These are phyloP conservation scores for Phytopythium boreale DNA, from an alignment of 352 stramenopile species.

Conservation along the genomic window DNA sequence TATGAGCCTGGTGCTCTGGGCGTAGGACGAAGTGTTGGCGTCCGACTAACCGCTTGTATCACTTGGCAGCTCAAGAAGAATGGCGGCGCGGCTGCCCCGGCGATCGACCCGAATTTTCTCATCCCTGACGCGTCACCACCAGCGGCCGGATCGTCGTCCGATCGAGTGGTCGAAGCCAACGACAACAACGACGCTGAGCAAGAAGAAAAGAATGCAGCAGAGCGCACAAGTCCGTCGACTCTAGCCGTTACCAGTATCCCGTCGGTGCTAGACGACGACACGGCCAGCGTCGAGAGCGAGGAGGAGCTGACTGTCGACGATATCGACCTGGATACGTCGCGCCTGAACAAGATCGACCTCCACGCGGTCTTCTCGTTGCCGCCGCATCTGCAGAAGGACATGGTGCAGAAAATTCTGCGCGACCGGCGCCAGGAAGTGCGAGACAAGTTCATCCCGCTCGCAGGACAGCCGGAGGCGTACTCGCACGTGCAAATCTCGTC, in stretches of 20 bases:
- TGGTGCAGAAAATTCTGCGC: conserved; percentile 87
- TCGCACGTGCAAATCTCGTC: conserved; percentile 94
- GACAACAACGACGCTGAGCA: conserved; percentile 11
- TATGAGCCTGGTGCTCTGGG: background rate
- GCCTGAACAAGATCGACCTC: conserved; percentile 70
- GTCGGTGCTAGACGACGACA: conserved; percentile 13
- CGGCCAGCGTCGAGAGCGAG: conserved; percentile 14
- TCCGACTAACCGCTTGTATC: background rate
- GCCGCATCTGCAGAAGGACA: conserved; percentile 88
- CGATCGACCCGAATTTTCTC: conserved; percentile 55
- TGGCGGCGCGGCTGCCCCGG: conserved; percentile 26
- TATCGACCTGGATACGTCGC: conserved; percentile 55
- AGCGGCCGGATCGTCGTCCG: background rate
- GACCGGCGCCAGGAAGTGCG: conserved; percentile 89
- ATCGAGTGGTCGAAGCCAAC: background rate
- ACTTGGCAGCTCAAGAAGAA: conserved; percentile 52
- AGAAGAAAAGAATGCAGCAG: background rate
- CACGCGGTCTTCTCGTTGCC: conserved; percentile 89
- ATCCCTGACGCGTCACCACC: conserved; percentile 24
- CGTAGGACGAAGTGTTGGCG: background rate
- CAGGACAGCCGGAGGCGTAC: conserved; percentile 93
- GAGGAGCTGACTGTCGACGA: conserved; percentile 57
- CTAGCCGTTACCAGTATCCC: background rate
- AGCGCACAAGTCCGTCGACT: background rate
- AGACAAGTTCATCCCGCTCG: conserved; percentile 94